phyloP scores from a whole-genome alignment of 768 basidiomycete genomes.

The Tephrocybe sp. region DNA sequence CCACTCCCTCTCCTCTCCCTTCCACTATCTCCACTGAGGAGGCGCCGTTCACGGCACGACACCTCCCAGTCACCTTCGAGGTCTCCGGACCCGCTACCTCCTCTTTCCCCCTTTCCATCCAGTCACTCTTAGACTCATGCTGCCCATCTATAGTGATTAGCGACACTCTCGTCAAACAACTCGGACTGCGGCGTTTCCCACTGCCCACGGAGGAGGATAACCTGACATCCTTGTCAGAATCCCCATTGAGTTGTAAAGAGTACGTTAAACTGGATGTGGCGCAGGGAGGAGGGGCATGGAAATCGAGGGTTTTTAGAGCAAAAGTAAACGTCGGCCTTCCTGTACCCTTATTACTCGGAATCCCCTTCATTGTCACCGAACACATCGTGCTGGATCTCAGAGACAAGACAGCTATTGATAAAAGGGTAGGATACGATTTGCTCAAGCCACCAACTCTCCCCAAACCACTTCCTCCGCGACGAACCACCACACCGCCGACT shows the following conservation, averaged over 20 bases:
- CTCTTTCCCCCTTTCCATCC: not conserved
- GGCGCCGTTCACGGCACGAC: too few species aligned
- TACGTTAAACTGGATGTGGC: conserved; percentile 18
- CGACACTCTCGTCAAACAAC: conserved; percentile 8
- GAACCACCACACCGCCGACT: too few species aligned
- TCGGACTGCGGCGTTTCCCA: too few species aligned
- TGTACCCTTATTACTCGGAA: conserved; percentile 24
- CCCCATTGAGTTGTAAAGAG: conserved; percentile 7
- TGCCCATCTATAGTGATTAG: conserved; percentile 15
- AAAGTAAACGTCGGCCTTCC: too few species aligned
- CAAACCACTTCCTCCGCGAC: too few species aligned
- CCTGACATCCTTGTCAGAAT: too few species aligned
- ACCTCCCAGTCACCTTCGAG: too few species aligned
- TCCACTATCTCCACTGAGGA: not conserved
- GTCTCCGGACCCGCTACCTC: conserved; percentile 3
- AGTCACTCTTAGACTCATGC: too few species aligned
- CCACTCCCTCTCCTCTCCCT: not conserved
- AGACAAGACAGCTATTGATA: conserved; percentile 15
- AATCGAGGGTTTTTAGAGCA: conserved; percentile 13
- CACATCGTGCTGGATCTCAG: conserved; percentile 18
- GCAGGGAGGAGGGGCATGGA: conserved; percentile 19
- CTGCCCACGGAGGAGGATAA: too few species aligned
- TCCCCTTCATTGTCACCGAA: conserved; percentile 18
- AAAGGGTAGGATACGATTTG: not conserved
- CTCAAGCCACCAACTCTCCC: too few species aligned